Conservation (phyloP, 768 basidiomycete species). For the Chalciporus chontae region DNA sequence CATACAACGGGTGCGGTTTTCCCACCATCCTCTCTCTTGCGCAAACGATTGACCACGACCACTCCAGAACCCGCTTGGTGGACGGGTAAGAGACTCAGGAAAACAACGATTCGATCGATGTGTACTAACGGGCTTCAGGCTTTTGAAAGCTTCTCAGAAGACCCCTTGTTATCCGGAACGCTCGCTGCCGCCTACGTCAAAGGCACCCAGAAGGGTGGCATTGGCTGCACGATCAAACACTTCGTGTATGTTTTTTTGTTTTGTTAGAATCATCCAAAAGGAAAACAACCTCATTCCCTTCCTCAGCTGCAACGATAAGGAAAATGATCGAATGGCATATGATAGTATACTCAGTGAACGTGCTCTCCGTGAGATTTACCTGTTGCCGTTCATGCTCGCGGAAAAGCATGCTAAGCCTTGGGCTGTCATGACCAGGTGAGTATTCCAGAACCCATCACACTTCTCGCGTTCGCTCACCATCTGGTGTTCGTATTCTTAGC, state of each 20-base stretch:
- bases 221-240: constrained; percentile 78
- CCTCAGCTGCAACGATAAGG: constrained; percentile 72
- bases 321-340: constrained; percentile 68
- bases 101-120: neutral
- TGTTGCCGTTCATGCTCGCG: constrained; percentile 60
- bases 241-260: constrained; percentile 60
- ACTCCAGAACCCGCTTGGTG: constrained; percentile 63
- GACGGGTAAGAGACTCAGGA: constrained; percentile 43
- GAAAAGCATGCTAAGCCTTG: constrained; percentile 51
- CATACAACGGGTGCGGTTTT: constrained; percentile 61
- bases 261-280: neutral
- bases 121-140: constrained; percentile 37
- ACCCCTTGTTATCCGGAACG: constrained; percentile 69
- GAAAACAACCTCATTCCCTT: neutral
- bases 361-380: constrained; percentile 56
- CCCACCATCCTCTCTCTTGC: neutral
- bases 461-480: neutral
- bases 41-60: neutral
- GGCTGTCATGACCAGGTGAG: constrained; percentile 60
- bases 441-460: constrained; percentile 2
- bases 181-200: constrained; percentile 72
- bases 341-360: constrained; percentile 48
- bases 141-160: constrained; percentile 79
- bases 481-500: constrained; percentile 30
- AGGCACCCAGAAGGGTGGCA: constrained; percentile 72